These are phyloP conservation scores for Sarcodon sp. DNA, from an alignment of 768 basidiomycete genomes.

Conservation along the genomic window DNA sequence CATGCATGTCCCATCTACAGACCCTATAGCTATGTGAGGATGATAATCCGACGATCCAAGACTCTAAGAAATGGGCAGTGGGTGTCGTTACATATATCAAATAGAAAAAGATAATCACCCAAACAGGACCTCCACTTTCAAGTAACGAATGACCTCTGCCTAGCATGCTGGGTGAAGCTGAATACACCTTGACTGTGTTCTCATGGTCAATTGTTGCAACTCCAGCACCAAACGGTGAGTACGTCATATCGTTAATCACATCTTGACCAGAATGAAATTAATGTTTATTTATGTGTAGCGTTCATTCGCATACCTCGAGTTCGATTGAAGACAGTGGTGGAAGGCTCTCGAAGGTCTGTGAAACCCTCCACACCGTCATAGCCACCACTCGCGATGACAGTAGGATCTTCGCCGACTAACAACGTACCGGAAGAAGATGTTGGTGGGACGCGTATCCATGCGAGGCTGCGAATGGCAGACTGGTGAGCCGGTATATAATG, in stretches of 20 bases:
- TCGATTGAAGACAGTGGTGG: constrained; percentile 58
- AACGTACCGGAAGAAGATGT: constrained; percentile 31
- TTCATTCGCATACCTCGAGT: constrained; percentile 43
- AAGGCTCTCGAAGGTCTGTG: constrained; percentile 64
- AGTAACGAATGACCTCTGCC: constrained; percentile 61
- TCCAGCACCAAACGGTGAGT: constrained; percentile 54
- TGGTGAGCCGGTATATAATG: constrained; percentile 69
- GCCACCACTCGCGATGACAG: constrained; percentile 62
- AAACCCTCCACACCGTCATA: constrained; percentile 71
- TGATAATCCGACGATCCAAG: constrained; percentile 75
- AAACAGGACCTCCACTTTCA: constrained; percentile 69
- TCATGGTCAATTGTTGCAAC: constrained; percentile 77
- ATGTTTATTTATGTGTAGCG: neutral
- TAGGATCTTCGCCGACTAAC: constrained; percentile 44
- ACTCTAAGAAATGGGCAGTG: constrained; percentile 29
- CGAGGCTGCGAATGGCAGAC: constrained; percentile 62
- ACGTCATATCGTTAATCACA: constrained; percentile 56
- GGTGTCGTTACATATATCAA: neutral
- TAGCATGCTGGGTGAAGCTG: constrained; percentile 58
- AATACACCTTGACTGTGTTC: constrained; percentile 65
- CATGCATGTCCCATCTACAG: constrained; percentile 70
- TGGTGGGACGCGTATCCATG: constrained; percentile 64
- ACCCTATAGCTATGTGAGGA: constrained; percentile 70
- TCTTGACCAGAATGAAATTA: constrained; percentile 25
- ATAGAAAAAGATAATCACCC: constrained; percentile 42